Conservation (phyloP, 1,284 basidiomycete species). For the Cronartium ribicola region DNA sequence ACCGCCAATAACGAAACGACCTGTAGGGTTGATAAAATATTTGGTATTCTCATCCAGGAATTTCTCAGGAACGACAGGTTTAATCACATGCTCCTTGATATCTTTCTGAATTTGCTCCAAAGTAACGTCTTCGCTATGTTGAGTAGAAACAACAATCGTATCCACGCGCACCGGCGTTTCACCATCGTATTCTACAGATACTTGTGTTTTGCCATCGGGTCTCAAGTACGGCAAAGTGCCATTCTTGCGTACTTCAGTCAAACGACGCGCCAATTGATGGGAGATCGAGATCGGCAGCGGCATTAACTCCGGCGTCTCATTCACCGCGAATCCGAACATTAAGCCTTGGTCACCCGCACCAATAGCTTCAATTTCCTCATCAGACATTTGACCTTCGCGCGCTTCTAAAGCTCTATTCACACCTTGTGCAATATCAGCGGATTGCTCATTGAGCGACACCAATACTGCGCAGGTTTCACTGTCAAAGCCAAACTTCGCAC, state of each 20-base stretch:
- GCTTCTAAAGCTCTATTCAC: no score
- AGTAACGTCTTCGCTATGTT: slow-evolving; percentile 93
- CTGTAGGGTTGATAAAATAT: slow-evolving; percentile 99
- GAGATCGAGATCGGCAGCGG: slow-evolving; percentile 93
- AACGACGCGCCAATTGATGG: slow-evolving; percentile 94
- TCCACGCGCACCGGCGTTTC: slow-evolving; percentile 90
- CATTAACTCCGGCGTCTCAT: slow-evolving; percentile 97
- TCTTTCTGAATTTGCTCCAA: slow-evolving; percentile 86
- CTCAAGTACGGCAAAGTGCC: slow-evolving; percentile 85
- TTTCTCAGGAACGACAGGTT: slow-evolving; percentile 86
- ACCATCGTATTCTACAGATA: slow-evolving; percentile 95
- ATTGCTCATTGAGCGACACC: slow-evolving; percentile 99
- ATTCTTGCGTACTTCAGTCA: slow-evolving; percentile 84
- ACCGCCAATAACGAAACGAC: slow-evolving; percentile 98
- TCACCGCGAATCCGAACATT: slow-evolving; percentile 99
- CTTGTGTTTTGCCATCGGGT: slow-evolving; percentile 98
- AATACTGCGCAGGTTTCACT: slow-evolving; percentile 94
- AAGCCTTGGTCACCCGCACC: slow-evolving; percentile 99
- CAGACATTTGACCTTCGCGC: slow-evolving; percentile 87
- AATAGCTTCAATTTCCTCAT: slow-evolving; percentile 87
- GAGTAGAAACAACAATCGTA: slow-evolving; percentile 95
- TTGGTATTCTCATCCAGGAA: slow-evolving; percentile 85
- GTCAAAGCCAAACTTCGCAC: slow-evolving; percentile 96
- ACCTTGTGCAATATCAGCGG: slow-evolving; percentile 97
- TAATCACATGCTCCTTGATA: slow-evolving; percentile 88